phyloP scores from a whole-genome alignment of 2,329 filamentous ascomycete genomes.

The Dactylellina parvicollis region DNA sequence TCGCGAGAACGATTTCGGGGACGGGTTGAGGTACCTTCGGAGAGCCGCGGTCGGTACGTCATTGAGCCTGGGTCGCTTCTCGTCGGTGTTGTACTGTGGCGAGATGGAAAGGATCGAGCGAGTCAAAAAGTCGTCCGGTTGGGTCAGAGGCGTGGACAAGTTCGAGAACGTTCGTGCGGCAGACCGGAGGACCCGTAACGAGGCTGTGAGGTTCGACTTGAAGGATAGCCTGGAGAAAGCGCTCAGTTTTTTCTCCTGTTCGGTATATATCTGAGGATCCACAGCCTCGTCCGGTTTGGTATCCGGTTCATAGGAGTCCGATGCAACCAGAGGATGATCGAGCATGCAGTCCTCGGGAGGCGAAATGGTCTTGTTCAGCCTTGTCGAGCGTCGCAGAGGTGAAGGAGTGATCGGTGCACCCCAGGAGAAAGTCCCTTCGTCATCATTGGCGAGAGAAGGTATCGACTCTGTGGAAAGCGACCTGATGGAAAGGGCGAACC shows the following conservation, averaged over 20 bases:
- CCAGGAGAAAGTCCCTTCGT: constrained; percentile 57
- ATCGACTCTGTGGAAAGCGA: constrained; percentile 57
- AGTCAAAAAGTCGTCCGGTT: constrained; percentile 74
- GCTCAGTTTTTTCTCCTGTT: constrained; percentile 47
- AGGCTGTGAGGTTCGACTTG: constrained; percentile 76
- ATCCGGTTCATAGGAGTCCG: constrained; percentile 46
- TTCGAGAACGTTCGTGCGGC: constrained; percentile 72
- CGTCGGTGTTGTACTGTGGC: constrained; percentile 72
- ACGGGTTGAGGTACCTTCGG: constrained; percentile 74
- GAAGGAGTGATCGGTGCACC: constrained; percentile 39
- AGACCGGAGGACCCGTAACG: constrained; percentile 71
- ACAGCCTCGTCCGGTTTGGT: constrained; percentile 44
- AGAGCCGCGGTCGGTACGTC: constrained; percentile 74
- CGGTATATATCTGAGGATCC: constrained; percentile 53
- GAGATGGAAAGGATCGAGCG: constrained; percentile 75
- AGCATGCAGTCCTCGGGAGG: constrained; percentile 56
- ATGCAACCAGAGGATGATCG: constrained; percentile 57
- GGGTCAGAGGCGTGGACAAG: constrained; percentile 72
- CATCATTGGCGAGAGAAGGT: constrained; percentile 57
- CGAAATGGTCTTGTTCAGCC: constrained; percentile 52
- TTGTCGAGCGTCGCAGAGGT: constrained; percentile 32
- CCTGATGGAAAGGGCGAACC: constrained; percentile 55
- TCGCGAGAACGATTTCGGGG: constrained; percentile 62
- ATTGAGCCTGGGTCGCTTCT: constrained; percentile 72
- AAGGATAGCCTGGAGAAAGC: constrained; percentile 64